Evolutionary conservation across 2,329 filamentous ascomycete genomes (phyloP).

Genomic region (Aspergillus quadricinctus): DNA sequence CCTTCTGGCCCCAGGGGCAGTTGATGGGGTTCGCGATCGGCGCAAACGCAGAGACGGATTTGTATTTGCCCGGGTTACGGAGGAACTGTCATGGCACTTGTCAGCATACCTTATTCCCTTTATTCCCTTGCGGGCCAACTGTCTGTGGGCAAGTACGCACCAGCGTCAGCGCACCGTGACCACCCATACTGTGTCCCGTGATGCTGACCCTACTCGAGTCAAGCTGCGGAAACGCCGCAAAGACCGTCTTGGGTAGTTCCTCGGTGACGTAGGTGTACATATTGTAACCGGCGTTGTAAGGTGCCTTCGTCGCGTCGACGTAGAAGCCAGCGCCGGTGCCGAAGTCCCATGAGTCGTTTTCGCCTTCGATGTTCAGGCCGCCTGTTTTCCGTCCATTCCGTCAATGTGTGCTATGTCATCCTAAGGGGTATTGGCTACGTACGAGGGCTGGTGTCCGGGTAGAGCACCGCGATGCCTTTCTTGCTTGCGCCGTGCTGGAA

Average conservation of each 20-base stretch:
- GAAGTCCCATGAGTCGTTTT: conserved; percentile 88
- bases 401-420: not conserved
- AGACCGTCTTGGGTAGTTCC: conserved; percentile 78
- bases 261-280: conserved; percentile 93
- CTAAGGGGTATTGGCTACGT: conserved; percentile 21
- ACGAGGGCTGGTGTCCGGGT: conserved; percentile 92
- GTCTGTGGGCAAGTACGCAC: conserved; percentile 15
- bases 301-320: conserved; percentile 72
- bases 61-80: conserved; percentile 85
- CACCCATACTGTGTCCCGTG: conserved; percentile 94
- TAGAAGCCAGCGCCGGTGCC: conserved; percentile 93
- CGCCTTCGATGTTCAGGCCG: conserved; percentile 73
- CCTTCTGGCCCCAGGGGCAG: conserved; percentile 94
- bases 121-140: too few species aligned
- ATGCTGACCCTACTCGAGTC: conserved; percentile 72
- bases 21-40: conserved; percentile 81
- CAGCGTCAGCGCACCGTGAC: conserved; percentile 87
- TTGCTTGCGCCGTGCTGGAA: conserved; percentile 78
- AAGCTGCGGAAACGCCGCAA: conserved; percentile 65
- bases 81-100: conserved; percentile 56
- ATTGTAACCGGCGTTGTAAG: conserved; percentile 74
- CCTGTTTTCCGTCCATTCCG: conserved; percentile 38
- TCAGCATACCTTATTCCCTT: not conserved
- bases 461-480: conserved; percentile 85
- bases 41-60: conserved; percentile 82